phyloP scores from a whole-genome alignment of 148 eudicot genomes.

The Chenopodium berlandieri region DNA sequence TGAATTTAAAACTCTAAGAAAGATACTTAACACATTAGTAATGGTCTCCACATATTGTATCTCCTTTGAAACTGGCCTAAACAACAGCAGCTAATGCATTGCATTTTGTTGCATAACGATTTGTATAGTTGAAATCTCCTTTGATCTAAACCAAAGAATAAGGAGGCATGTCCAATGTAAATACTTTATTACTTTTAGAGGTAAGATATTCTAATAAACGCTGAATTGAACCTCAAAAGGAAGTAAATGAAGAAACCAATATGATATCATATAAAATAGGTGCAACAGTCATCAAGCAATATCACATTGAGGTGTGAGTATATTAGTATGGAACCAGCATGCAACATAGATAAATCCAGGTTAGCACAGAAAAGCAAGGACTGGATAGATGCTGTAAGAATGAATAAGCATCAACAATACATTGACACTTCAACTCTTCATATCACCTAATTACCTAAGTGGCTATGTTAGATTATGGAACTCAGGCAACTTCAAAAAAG shows the following conservation, averaged over 20 bases:
- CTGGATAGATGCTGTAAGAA: not conserved
- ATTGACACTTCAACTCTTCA: not conserved
- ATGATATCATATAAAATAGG: not conserved
- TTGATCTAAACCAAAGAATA: not conserved
- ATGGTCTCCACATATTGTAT: not conserved
- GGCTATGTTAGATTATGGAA: not conserved
- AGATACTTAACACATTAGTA: no score
- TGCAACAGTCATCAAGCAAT: not conserved
- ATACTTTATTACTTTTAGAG: no score
- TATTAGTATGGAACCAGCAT: not conserved
- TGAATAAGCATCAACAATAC: not conserved
- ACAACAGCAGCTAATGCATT: not conserved
- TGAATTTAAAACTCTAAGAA: no score
- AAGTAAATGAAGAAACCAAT: not conserved
- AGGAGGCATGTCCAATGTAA: not conserved
- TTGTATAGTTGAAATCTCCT: not conserved
- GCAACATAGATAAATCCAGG: not conserved
- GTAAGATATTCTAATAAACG: not conserved
- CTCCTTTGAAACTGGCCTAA: not conserved
- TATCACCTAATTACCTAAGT: not conserved
- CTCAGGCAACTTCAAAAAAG: not conserved
- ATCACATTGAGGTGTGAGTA: not conserved
- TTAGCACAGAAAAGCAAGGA: no score
- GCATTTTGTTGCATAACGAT: no score
- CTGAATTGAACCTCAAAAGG: not conserved